These are phyloP conservation scores for Marvania coccoides DNA, from an alignment of 139 green algal species.

Conservation along the genomic window DNA sequence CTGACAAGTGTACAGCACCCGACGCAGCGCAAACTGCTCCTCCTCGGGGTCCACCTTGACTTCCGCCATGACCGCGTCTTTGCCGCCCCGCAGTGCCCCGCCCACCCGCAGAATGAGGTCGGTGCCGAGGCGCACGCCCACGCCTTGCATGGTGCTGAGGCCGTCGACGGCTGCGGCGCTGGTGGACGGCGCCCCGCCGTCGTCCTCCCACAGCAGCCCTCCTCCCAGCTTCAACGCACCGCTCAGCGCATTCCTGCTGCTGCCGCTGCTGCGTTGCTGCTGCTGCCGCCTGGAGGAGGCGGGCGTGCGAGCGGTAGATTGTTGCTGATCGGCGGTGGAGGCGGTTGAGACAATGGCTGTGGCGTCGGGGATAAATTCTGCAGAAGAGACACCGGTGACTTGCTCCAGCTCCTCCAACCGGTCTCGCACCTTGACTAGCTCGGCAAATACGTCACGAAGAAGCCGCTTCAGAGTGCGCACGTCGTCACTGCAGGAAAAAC, in stretches of 20 bases:
- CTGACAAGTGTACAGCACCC: slow-evolving; percentile 30
- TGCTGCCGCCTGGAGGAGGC: no score
- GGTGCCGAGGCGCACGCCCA: slow-evolving; percentile 10
- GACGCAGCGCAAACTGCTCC: slow-evolving; percentile 5
- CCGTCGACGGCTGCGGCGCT: background rate
- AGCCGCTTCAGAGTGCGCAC: slow-evolving; percentile 34
- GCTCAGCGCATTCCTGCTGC: background rate
- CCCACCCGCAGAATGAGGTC: slow-evolving; percentile 9
- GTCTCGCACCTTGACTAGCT: slow-evolving; percentile 25
- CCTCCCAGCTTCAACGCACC: slow-evolving; percentile 12
- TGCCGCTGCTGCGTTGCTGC: background rate
- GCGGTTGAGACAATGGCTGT: background rate
- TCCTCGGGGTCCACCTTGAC: background rate
- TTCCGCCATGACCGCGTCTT: slow-evolving; percentile 18
- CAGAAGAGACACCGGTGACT: background rate
- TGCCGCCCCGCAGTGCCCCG: slow-evolving; percentile 4
- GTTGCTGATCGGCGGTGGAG: background rate
- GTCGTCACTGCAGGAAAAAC: slow-evolving; percentile 19
- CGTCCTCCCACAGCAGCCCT: slow-evolving; percentile 26
- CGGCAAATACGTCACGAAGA: slow-evolving; percentile 34
- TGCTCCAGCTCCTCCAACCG: slow-evolving; percentile 27
- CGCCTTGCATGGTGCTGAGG: background rate
- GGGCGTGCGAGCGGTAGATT: no score
- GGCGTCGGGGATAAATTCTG: background rate
- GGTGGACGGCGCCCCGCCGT: background rate